phyloP scores from a whole-genome alignment of 257 asterid species.

The Galeopsis tetrahit region DNA sequence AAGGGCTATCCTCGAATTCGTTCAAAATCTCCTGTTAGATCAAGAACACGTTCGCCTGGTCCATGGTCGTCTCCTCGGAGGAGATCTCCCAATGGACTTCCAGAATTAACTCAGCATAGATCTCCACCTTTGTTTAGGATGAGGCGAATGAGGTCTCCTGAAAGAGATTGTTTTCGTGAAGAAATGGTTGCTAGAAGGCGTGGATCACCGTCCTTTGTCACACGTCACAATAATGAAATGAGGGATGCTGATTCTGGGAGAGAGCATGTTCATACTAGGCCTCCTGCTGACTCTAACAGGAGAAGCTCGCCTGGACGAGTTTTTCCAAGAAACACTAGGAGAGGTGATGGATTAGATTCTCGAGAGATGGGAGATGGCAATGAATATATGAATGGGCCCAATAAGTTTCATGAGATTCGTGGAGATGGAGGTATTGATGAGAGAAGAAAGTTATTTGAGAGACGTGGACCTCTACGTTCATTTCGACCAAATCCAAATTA shows the following conservation, averaged over 20 bases:
- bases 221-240: conserved; percentile 52
- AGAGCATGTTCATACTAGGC: conserved; percentile 60
- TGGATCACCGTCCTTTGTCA: conserved; percentile 61
- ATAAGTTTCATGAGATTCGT: conserved; percentile 53
- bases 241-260: conserved; percentile 63
- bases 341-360: conserved; percentile 61
- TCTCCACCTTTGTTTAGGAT: conserved; percentile 60
- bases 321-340: conserved; percentile 54
- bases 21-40: conserved; percentile 73
- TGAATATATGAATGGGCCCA: conserved; percentile 60
- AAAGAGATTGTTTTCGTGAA: conserved; percentile 64
- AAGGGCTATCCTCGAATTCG: conserved; percentile 58
- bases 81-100: conserved; percentile 63
- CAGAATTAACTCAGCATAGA: conserved; percentile 57
- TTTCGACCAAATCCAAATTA: conserved; percentile 62
- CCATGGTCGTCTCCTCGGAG: conserved; percentile 78
- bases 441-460: conserved; percentile 72
- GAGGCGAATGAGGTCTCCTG: conserved; percentile 83
- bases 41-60: conserved; percentile 72
- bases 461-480: conserved; percentile 57
- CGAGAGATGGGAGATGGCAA: conserved; percentile 62
- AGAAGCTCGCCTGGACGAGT: conserved; percentile 57
- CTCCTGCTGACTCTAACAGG: conserved; percentile 53
- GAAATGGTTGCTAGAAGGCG: conserved; percentile 72
- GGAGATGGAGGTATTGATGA: conserved; percentile 62